Evolutionary conservation across 75 land plant species (phyloP), one percentile per base, ranked within the genome.

Genomic region (Pinus tabuliformis): DNA sequence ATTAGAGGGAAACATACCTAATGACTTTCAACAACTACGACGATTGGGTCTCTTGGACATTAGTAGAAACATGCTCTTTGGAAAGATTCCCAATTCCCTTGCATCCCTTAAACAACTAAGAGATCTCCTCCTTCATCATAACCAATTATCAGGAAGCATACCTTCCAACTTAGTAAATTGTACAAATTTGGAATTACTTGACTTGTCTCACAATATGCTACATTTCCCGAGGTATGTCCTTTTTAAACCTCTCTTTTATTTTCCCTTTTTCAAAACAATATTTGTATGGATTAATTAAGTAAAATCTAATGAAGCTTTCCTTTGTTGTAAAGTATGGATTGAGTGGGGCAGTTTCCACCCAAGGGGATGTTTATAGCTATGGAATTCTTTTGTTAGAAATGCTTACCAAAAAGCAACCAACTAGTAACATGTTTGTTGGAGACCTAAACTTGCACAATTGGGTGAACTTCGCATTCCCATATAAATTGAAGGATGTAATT

Each of bases 1-100:
- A 6, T 78, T 92, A 17, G 37, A 52, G 24, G 94, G 94, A 28
- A 26, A 26, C 54, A 77, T 92, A 26, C 94, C 90, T 21, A 66
- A 73, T 73, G 80, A 79, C 62, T 75, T 89, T 61, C 89, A 89
- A 58, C 81, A 81, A 37, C 72, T 83, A 12, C 83, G 79, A 54
- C 57, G 77, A 24, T 76, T 89, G 15, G 66, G 17, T 1, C 8
- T 57, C 17, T 56, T 80, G 15, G 70, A 73, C 49, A 6, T 79
- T 56, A 73, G 76, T 71, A 52, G 45, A 70, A 83, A 83, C 75
- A 42, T 57, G 42, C 76, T 83, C 21, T 61, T 68, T 6, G 85
- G 85, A 30, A 8, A 12, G 36, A 83, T 86, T 18, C 88, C 88
- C 39, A 5, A 57, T 59, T 63, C 74, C 4, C 57, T 86, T 45